Percentiles rank a stretch among this genome's conserved stretches.
phyloP scores from a whole-genome alignment of 1,284 basidiomycete species.

The Ustilago curta region DNA sequence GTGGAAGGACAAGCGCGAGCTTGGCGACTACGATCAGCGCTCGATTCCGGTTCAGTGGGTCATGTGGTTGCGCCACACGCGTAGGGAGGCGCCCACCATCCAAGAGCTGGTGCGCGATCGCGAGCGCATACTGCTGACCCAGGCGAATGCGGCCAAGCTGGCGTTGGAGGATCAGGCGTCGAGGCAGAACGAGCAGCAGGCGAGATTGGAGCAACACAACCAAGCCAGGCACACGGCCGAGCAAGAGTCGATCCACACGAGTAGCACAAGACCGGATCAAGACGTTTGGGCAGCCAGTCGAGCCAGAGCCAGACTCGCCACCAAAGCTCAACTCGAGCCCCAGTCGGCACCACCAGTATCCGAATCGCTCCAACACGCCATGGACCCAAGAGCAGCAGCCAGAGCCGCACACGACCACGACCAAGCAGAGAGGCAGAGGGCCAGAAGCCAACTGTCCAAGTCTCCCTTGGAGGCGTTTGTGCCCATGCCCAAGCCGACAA shows the following conservation, averaged over 20 bases:
- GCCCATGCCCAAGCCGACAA: slow-evolving; percentile 31
- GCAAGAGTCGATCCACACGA: slow-evolving; percentile 14
- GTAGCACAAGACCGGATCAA: slow-evolving; percentile 18
- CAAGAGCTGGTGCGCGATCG: slow-evolving; percentile 44
- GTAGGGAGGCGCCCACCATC: slow-evolving; percentile 53
- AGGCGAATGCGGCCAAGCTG: slow-evolving; percentile 35
- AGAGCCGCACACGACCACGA: slow-evolving; percentile 21
- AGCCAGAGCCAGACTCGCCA: slow-evolving; percentile 36
- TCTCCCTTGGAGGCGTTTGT: slow-evolving; percentile 51
- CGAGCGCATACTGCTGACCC: slow-evolving; percentile 25
- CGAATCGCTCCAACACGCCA: slow-evolving; percentile 24
- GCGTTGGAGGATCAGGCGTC: slow-evolving; percentile 27
- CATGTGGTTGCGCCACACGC: slow-evolving; percentile 66
- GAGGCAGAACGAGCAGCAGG: slow-evolving; percentile 15
- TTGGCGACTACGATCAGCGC: slow-evolving; percentile 61
- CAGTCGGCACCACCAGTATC: slow-evolving; percentile 4
- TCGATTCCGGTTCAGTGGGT: slow-evolving; percentile 66
- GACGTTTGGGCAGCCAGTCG: slow-evolving; percentile 48
- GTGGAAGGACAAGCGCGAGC: slow-evolving; percentile 47
- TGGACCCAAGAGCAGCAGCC: slow-evolving; percentile 28
- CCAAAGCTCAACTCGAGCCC: slow-evolving; percentile 24
- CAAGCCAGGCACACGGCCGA: slow-evolving; percentile 23
- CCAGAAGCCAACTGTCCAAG: slow-evolving; percentile 44
- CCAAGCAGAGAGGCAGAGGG: slow-evolving; percentile 26
- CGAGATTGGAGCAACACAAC: slow-evolving; percentile 17